phyloP scores from a whole-genome alignment of 106 monocot species.

The Amphibolis antarctica region DNA sequence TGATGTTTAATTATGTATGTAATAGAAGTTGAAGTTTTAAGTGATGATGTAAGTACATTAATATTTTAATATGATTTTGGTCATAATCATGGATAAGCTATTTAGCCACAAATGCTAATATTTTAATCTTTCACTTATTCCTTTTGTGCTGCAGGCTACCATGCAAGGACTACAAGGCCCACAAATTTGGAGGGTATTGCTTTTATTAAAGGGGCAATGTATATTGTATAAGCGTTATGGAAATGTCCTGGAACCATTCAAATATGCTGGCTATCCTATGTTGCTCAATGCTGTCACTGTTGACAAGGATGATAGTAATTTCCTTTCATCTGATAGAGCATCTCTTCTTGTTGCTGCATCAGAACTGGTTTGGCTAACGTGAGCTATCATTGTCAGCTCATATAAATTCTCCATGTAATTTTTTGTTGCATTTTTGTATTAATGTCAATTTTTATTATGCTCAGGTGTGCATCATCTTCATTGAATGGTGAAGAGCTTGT shows the following conservation, averaged over 20 bases:
- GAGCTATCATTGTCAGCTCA: slow-evolving; percentile 8
- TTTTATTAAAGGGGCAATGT: slow-evolving; percentile 84
- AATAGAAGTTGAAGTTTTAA: too few relatives aligned
- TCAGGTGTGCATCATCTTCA: slow-evolving; percentile 89
- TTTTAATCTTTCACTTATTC: not conserved
- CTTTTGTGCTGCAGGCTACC: slow-evolving; percentile 45
- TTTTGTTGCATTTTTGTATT: not conserved
- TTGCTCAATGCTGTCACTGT: slow-evolving; percentile 90
- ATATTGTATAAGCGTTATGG: slow-evolving; percentile 94
- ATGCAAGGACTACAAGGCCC: slow-evolving; percentile 99
- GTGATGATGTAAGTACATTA: too few relatives aligned
- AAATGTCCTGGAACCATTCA: slow-evolving; percentile 91
- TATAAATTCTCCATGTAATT: not conserved
- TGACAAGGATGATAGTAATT: slow-evolving; percentile 85
- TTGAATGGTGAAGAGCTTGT: slow-evolving; percentile 97
- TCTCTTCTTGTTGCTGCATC: slow-evolving; percentile 90
- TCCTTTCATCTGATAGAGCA: slow-evolving; percentile 91
- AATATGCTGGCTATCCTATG: slow-evolving; percentile 99
- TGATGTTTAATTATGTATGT: too few relatives aligned
- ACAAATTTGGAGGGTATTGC: slow-evolving; percentile 86
- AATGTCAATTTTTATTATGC: slow-evolving; percentile 2
- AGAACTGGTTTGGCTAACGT: slow-evolving; percentile 97
- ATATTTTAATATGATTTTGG: too few relatives aligned
- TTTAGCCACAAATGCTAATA: too few relatives aligned
- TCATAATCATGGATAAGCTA: too few relatives aligned